A percentile compares a stretch with the other conserved stretches of the same genome.
Conservation (phyloP, 2,329 filamentous ascomycete genomes). For the Fusarium austroafricanum region DNA sequence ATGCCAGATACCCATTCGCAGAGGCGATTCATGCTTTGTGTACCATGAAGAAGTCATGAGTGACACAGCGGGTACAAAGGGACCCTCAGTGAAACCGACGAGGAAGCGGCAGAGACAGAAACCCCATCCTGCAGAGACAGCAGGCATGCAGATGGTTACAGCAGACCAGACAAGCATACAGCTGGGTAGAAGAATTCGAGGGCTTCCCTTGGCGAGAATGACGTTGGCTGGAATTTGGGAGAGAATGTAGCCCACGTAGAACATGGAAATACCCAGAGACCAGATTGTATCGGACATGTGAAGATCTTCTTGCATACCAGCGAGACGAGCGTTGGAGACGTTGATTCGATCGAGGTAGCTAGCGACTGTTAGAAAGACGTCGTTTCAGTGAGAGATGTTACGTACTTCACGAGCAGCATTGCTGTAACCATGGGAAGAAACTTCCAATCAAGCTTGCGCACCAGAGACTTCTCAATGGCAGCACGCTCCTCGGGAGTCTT, state of each 20-base stretch:
- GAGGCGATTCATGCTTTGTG: constrained; percentile 56
- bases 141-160: constrained; percentile 59
- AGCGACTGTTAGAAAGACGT: not conserved
- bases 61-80: constrained; percentile 59
- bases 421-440: constrained; percentile 46
- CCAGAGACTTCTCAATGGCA: constrained; percentile 42
- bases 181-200: constrained; percentile 50
- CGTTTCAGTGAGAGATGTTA: fast-evolving
- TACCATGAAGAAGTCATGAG: constrained; percentile 61
- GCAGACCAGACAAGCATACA: constrained; percentile 58
- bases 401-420: constrained; percentile 49
- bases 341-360: constrained; percentile 65
- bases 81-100: constrained; percentile 49
- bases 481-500: constrained; percentile 21
- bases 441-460: constrained; percentile 46
- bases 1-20: constrained; percentile 59
- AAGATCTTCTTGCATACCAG: constrained; percentile 53
- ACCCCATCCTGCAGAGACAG: constrained; percentile 47
- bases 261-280: constrained; percentile 56
- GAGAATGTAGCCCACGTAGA: constrained; percentile 60
- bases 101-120: constrained; percentile 51
- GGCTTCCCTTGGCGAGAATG: constrained; percentile 55
- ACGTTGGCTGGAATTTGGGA: constrained; percentile 61
- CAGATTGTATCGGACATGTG: constrained; percentile 53
- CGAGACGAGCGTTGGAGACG: constrained; percentile 58